phyloP scores from a whole-genome alignment of 169 alveolate genomes.

The Plasmodium gonderi region DNA sequence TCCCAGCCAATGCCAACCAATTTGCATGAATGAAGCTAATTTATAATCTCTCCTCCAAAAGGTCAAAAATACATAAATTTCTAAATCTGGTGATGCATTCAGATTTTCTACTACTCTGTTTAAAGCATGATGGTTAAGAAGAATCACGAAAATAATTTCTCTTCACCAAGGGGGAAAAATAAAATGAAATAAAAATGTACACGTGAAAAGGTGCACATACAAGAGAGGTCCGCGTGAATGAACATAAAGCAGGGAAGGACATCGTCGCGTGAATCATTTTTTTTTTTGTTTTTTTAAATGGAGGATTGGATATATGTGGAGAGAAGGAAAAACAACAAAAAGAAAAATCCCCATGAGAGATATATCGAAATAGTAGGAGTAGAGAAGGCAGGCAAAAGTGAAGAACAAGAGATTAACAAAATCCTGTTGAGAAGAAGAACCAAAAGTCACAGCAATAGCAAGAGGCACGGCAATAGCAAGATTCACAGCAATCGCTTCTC shows the following conservation, averaged over 20 bases:
- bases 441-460: not conserved
- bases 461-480: not conserved
- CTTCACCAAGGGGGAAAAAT: too few relatives aligned
- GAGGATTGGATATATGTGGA: conserved; percentile 42
- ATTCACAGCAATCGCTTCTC: not conserved
- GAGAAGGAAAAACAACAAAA: not conserved
- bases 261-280: not conserved
- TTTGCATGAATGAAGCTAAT: too few relatives aligned
- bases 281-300: conserved; percentile 18
- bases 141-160: too few relatives aligned
- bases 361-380: not conserved
- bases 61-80: too few relatives aligned
- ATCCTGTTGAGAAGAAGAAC: not conserved
- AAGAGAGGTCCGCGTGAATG: not conserved
- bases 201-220: not conserved
- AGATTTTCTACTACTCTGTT: too few relatives aligned
- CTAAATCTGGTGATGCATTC: too few relatives aligned
- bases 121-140: too few relatives aligned
- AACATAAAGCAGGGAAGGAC: not conserved
- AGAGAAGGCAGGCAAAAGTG: not conserved
- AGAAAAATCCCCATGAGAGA: conserved; percentile 5
- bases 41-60: too few relatives aligned
- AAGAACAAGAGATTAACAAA: not conserved
- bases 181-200: not conserved
- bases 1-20: too few relatives aligned